Conservation (phyloP, 371 early-diverging fungal species). For the Mortierella sp. region DNA sequence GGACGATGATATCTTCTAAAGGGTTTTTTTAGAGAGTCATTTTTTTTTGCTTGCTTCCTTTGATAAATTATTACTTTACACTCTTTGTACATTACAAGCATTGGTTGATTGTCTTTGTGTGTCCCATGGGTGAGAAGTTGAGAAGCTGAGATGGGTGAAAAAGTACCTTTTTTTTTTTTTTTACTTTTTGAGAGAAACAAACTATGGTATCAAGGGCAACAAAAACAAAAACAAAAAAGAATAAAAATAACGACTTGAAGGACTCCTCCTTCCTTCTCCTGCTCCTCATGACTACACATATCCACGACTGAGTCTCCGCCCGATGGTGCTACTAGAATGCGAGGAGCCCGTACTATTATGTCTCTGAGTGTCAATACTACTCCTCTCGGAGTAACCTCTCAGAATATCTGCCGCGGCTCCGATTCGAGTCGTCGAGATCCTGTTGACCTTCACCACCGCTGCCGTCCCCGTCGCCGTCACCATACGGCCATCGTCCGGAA, state of each 20-base stretch:
- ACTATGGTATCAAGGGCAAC: background rate
- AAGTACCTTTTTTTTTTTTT: background rate
- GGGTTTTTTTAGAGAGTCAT: too few relatives aligned
- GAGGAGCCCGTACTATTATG: conserved; percentile 51
- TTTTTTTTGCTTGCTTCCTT: background rate
- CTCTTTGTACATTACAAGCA: too few relatives aligned
- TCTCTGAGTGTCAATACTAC: conserved; percentile 31
- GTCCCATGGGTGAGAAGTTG: too few relatives aligned
- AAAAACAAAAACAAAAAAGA: background rate
- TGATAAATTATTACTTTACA: background rate
- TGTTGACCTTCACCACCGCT: conserved; percentile 10
- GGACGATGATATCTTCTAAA: conserved; percentile 59
- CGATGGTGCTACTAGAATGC: conserved; percentile 47
- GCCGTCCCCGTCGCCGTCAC: background rate
- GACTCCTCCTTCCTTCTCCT: too few relatives aligned
- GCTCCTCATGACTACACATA: conserved; percentile 13
- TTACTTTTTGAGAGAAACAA: background rate
- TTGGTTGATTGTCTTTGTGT: too few relatives aligned
- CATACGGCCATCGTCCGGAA: conserved; percentile 38
- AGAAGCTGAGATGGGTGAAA: background rate
- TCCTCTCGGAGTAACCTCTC: conserved; percentile 33
- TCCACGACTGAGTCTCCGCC: conserved; percentile 43
- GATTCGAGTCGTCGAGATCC: conserved; percentile 26
- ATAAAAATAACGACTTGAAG: background rate
- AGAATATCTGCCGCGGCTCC: conserved; percentile 48